These are phyloP conservation scores for Rhododendron griersonianum DNA, from an alignment of 148 eudicot genomes.

Conservation along the genomic window DNA sequence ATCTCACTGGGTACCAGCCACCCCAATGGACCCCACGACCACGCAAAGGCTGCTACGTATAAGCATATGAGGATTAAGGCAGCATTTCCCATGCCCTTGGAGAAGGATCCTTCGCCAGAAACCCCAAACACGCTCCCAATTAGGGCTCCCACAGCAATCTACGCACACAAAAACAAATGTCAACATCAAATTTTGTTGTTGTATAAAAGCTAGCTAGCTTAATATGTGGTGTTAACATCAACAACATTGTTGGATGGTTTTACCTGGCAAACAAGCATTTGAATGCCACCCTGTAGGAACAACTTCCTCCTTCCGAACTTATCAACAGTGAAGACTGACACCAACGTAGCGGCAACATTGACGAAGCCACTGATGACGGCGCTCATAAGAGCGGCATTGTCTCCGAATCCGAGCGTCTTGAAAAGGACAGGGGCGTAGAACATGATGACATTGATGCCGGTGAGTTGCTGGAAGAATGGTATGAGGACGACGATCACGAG, in stretches of 20 bases:
- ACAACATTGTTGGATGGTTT: not conserved
- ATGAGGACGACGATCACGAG: constrained; percentile 19
- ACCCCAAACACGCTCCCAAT: constrained; percentile 14
- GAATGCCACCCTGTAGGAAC: constrained; percentile 35
- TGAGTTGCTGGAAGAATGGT: constrained; percentile 39
- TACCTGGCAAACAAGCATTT: constrained; percentile 27
- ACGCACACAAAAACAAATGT: not conserved
- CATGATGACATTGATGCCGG: constrained; percentile 42
- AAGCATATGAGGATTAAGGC: constrained; percentile 19
- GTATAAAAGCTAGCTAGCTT: no score
- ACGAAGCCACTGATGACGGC: constrained; percentile 28
- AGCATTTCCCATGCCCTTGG: constrained; percentile 6
- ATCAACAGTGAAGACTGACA: constrained; percentile 27
- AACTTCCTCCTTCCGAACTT: constrained; percentile 22
- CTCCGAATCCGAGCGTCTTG: constrained; percentile 33
- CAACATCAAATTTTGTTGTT: no score
- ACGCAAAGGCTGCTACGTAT: constrained; percentile 30
- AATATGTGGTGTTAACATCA: no score
- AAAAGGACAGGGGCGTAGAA: constrained; percentile 41
- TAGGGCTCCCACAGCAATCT: constrained; percentile 12
- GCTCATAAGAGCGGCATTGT: constrained; percentile 28
- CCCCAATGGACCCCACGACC: constrained; percentile 42
- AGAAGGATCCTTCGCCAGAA: constrained; percentile 12
- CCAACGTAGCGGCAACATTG: constrained; percentile 17
- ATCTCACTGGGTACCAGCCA: constrained; percentile 43